A percentile compares a stretch with the other conserved stretches of the same genome.
phyloP scores from a whole-genome alignment of 108 stramenopile genomes.

The Nitzschia palea region DNA sequence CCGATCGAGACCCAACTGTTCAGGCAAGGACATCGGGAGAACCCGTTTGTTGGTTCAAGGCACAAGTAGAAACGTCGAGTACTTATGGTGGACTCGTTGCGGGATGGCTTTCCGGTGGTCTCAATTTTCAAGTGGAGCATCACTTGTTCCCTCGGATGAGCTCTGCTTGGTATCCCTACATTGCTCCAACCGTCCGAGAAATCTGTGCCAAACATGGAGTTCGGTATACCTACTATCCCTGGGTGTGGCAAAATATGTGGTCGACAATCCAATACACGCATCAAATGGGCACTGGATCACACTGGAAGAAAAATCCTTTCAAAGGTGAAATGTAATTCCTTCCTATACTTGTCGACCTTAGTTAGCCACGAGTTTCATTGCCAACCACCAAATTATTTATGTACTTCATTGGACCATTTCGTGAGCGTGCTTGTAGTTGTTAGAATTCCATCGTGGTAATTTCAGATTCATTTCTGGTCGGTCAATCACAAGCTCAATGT shows the following conservation, averaged over 20 bases:
- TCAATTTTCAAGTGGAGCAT: slow-evolving; percentile 96
- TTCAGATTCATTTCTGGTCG: slow-evolving; percentile 2
- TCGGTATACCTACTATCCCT: slow-evolving; percentile 90
- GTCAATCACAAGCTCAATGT: slow-evolving; percentile 11
- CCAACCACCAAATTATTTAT: background rate
- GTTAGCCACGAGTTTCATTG: background rate
- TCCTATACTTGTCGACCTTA: background rate
- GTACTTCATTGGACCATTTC: background rate
- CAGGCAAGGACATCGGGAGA: slow-evolving; percentile 50
- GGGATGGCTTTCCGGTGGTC: slow-evolving; percentile 83
- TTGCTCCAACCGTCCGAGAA: slow-evolving; percentile 93
- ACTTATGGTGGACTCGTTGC: slow-evolving; percentile 89
- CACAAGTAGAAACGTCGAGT: slow-evolving; percentile 87
- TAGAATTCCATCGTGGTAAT: background rate
- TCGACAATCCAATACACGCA: slow-evolving; percentile 86
- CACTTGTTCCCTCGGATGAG: slow-evolving; percentile 94
- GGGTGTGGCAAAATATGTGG: slow-evolving; percentile 74
- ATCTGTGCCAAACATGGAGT: slow-evolving; percentile 93
- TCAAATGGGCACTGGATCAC: slow-evolving; percentile 62
- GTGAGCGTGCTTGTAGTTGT: background rate
- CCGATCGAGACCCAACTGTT: slow-evolving; percentile 79
- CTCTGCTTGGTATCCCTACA: slow-evolving; percentile 95
- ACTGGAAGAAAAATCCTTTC: slow-evolving; percentile 53
- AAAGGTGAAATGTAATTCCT: slow-evolving; percentile 25
- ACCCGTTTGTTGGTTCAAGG: slow-evolving; percentile 86